phyloP scores from a whole-genome alignment of 2,329 filamentous ascomycete species.

The Eutypella sp. region DNA sequence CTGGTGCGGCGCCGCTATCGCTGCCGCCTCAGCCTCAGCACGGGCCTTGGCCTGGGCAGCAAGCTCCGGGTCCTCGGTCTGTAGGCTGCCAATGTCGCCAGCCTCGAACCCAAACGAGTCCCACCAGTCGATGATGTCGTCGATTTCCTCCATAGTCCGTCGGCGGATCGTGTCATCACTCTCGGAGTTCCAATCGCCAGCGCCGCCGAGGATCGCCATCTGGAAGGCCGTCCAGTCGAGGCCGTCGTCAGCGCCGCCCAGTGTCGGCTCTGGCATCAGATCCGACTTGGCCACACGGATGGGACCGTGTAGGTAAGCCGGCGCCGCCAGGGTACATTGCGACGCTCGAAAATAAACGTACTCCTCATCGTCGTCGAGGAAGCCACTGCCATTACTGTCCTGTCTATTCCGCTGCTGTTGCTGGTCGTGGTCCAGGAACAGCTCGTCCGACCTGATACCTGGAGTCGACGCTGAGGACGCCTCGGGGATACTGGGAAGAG shows the following conservation, averaged over 20 bases:
- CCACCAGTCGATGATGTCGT: slow-evolving; percentile 48
- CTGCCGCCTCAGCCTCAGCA: background rate
- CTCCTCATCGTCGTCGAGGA: slow-evolving; percentile 36
- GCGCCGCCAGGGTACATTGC: slow-evolving; percentile 43
- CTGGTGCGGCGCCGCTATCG: background rate
- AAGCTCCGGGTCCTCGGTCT: too few relatives aligned
- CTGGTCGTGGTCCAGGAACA: slow-evolving; percentile 10
- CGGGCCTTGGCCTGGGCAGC: too few relatives aligned
- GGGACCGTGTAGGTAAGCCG: slow-evolving; percentile 49
- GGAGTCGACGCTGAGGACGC: slow-evolving; percentile 5
- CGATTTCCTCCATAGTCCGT: slow-evolving; percentile 40
- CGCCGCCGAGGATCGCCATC: slow-evolving; percentile 57
- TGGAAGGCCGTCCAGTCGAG: slow-evolving; percentile 63
- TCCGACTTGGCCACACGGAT: slow-evolving; percentile 48
- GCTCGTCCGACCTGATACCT: slow-evolving; percentile 12
- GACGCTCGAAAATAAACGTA: slow-evolving; percentile 45
- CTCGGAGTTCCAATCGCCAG: slow-evolving; percentile 46
- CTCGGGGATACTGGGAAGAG: slow-evolving; percentile 27
- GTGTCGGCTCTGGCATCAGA: slow-evolving; percentile 30
- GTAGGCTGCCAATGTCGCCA: slow-evolving; percentile 17
- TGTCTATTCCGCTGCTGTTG: background rate
- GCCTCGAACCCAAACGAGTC: slow-evolving; percentile 39
- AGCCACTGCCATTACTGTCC: too few relatives aligned
- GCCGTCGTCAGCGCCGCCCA: slow-evolving; percentile 39
- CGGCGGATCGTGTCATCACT: slow-evolving; percentile 34